Evolutionary conservation across 768 basidiomycete species (phyloP).

Genomic region (Sistotremastrum suecicum): DNA sequence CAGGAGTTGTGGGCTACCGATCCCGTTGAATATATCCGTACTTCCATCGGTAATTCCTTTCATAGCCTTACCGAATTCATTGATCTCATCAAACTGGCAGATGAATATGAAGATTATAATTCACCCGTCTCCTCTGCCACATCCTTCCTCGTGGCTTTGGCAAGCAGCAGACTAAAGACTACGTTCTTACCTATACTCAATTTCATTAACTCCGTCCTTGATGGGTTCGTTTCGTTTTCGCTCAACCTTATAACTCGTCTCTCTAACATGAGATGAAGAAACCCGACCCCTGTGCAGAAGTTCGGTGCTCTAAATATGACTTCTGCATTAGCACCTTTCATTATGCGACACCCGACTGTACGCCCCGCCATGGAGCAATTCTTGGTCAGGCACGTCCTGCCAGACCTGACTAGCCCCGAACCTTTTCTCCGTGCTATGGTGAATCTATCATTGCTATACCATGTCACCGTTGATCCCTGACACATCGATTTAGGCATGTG

Average conservation of each 20-base stretch:
- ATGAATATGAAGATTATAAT: conserved; percentile 69
- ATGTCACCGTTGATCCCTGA: conserved; percentile 14
- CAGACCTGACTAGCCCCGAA: conserved; percentile 50
- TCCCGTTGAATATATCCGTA: conserved; percentile 69
- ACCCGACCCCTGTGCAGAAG: conserved; percentile 38
- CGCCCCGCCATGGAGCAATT: conserved; percentile 67
- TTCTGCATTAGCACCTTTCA: conserved; percentile 57
- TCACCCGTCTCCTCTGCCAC: conserved; percentile 70
- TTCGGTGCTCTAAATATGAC: conserved; percentile 83
- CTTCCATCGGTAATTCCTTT: conserved; percentile 45
- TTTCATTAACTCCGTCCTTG: conserved; percentile 63
- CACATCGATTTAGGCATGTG: conserved; percentile 38
- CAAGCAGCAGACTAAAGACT: conserved; percentile 67
- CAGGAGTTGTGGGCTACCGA: conserved; percentile 67
- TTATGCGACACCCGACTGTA: conserved; percentile 76
- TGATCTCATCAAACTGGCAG: conserved; percentile 21
- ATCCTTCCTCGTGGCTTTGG: conserved; percentile 65
- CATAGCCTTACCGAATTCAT: not conserved
- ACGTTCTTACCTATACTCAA: conserved; percentile 69
- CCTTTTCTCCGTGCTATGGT: conserved; percentile 71
- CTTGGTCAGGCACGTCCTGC: conserved; percentile 56
- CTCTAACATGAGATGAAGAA: not conserved
- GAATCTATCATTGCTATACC: conserved; percentile 15
- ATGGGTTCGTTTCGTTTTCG: conserved; percentile 31
- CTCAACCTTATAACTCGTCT: not conserved